phyloP scores from a whole-genome alignment of 2,329 filamentous ascomycete genomes.

The Fusarium tjaetaba region DNA sequence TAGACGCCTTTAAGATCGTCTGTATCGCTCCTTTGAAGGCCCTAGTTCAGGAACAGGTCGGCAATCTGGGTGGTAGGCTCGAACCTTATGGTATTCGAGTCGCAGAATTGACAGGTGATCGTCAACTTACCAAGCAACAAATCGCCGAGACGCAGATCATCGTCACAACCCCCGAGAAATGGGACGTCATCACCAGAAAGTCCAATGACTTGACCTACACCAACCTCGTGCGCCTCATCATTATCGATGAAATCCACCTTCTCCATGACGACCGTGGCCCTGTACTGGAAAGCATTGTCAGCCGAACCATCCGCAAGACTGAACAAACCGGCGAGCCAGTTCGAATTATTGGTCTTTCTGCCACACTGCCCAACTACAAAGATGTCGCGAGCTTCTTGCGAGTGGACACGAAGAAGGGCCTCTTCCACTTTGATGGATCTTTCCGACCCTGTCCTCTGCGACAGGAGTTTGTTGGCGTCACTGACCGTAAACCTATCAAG shows the following conservation, averaged over 20 bases:
- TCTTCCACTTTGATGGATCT: conserved; percentile 97
- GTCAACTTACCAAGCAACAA: conserved; percentile 97
- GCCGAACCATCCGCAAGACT: conserved; percentile 88
- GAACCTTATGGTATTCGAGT: conserved; percentile 92
- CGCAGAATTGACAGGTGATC: conserved; percentile 95
- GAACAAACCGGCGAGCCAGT: conserved; percentile 96
- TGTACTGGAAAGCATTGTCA: conserved; percentile 96
- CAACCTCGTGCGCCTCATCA: conserved; percentile 92
- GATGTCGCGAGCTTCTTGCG: conserved; percentile 96
- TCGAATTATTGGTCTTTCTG: conserved; percentile 89
- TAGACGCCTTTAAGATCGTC: conserved; percentile 98
- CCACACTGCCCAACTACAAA: conserved; percentile 94
- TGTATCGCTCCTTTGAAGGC: conserved; percentile 98
- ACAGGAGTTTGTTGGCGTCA: conserved; percentile 97
- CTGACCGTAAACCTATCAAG: conserved; percentile 98
- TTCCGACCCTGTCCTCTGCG: conserved; percentile 93
- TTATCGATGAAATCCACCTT: conserved; percentile 98
- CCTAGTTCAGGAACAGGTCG: conserved; percentile 96
- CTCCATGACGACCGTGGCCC: conserved; percentile 97
- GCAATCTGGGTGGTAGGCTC: conserved; percentile 92
- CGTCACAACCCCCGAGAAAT: conserved; percentile 98
- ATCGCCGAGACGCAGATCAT: conserved; percentile 98
- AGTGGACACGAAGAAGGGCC: conserved; percentile 82
- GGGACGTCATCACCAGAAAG: conserved; percentile 98
- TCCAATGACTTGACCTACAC: conserved; percentile 97